A percentile compares a stretch with the other conserved stretches of the same genome.
Evolutionary conservation across 2,329 filamentous ascomycete species (phyloP).

Genomic region (Colletotrichum lupini): DNA sequence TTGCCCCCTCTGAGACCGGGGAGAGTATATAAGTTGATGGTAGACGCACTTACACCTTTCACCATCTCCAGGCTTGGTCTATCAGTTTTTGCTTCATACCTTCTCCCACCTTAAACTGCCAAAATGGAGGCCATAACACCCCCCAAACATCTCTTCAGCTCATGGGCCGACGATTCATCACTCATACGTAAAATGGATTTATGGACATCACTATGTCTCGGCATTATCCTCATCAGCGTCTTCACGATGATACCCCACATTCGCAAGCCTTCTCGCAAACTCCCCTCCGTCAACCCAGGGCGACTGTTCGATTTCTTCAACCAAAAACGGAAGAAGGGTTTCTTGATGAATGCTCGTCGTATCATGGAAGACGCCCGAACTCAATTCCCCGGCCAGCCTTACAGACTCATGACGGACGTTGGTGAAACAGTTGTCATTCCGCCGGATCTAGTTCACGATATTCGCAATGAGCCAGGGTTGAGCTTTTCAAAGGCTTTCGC

Average conservation of each 20-base stretch:
- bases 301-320: not conserved
- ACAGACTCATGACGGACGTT: conserved; percentile 35
- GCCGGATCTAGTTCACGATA: conserved; percentile 33
- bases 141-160: not conserved
- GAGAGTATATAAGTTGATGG: too few species aligned
- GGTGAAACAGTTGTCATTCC: conserved; percentile 38
- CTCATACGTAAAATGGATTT: not conserved
- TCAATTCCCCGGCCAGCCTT: conserved; percentile 28
- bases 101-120: not conserved
- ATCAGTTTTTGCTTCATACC: not conserved
- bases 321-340: not conserved
- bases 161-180: not conserved
- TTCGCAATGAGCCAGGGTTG: conserved; percentile 39
- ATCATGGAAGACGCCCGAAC: conserved; percentile 1
- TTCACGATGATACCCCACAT: not conserved
- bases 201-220: conserved; percentile 11
- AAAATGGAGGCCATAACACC: not conserved
- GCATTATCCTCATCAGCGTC: not conserved
- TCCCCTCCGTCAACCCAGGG: conserved; percentile 17
- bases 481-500: conserved; percentile 30
- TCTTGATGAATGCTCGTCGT: conserved; percentile 8
- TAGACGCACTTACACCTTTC: not conserved
- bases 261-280: conserved; percentile 20
- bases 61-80: not conserved
- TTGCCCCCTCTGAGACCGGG: too few species aligned